A percentile compares a stretch with the other conserved stretches of the same genome.
Conservation (phyloP, 345 rosid species). For the Boechera retrofracta region DNA sequence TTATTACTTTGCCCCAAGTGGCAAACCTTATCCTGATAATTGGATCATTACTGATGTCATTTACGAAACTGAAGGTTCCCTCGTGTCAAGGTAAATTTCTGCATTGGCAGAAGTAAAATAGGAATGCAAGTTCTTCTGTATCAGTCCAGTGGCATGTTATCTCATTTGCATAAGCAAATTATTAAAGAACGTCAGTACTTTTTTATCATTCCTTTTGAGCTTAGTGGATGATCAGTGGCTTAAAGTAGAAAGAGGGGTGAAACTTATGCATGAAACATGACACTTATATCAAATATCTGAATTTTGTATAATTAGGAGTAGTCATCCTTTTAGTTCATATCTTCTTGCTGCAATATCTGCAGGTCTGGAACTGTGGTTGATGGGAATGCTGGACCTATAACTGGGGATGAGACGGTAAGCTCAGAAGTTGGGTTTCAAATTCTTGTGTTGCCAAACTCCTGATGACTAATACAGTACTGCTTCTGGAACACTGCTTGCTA, state of each 20-base stretch:
- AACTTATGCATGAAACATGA: slow-evolving; percentile 13
- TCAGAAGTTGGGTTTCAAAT: slow-evolving; percentile 27
- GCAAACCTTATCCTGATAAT: slow-evolving; percentile 99
- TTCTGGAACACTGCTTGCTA: neutral
- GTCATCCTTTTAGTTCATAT: slow-evolving; percentile 11
- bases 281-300: slow-evolving; percentile 3
- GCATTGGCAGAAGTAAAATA: slow-evolving; percentile 26
- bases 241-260: slow-evolving; percentile 2
- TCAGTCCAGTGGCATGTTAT: slow-evolving; percentile 10
- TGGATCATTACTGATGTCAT: slow-evolving; percentile 96
- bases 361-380: slow-evolving; percentile 92
- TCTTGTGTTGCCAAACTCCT: slow-evolving; percentile 13
- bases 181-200: slow-evolving; percentile 4
- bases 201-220: slow-evolving; percentile 1
- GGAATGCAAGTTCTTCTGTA: neutral
- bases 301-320: neutral
- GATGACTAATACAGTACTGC: slow-evolving; percentile 6
- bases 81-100: slow-evolving; percentile 65
- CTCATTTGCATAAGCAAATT: slow-evolving; percentile 18
- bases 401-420: slow-evolving; percentile 96
- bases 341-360: slow-evolving; percentile 43
- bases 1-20: slow-evolving; percentile 94
- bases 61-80: slow-evolving; percentile 89
- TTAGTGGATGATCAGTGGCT: slow-evolving; percentile 13
- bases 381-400: slow-evolving; percentile 86